These are phyloP conservation scores for Quillaja saponaria DNA, from an alignment of 306 rosid species.

Conservation along the genomic window DNA sequence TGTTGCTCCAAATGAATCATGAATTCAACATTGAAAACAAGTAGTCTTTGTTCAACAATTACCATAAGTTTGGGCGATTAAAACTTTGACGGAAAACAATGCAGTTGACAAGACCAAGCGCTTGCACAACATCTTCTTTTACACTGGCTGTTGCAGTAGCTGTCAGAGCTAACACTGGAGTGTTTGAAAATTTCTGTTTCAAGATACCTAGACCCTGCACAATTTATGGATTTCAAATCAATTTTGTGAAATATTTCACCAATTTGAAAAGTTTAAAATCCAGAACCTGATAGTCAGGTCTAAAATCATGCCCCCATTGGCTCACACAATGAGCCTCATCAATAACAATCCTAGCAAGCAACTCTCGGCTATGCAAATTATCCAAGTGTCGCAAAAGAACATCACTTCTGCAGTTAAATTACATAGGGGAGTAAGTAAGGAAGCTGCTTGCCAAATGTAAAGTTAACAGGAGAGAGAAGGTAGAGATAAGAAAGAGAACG, in stretches of 20 bases:
- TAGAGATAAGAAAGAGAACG: not conserved
- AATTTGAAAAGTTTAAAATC: constrained; percentile 29
- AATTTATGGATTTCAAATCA: constrained; percentile 26
- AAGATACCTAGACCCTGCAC: constrained; percentile 93
- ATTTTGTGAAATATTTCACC: constrained; percentile 4
- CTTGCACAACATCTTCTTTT: constrained; percentile 98
- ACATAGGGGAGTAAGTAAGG: too few relatives aligned
- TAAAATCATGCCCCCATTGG: constrained; percentile 99
- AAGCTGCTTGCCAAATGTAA: too few relatives aligned
- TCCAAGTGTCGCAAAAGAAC: constrained; percentile 78
- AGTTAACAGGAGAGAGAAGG: too few relatives aligned
- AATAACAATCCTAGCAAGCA: constrained; percentile 93
- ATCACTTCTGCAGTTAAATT: constrained; percentile 70
- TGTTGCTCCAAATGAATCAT: constrained; percentile 27
- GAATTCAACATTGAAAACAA: constrained; percentile 22
- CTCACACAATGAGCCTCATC: constrained; percentile 99
- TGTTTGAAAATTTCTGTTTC: constrained; percentile 88
- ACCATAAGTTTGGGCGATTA: constrained; percentile 93
- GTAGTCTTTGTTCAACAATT: constrained; percentile 34
- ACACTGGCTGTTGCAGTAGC: constrained; percentile 99
- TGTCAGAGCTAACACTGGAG: constrained; percentile 94
- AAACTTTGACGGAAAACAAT: constrained; percentile 94
- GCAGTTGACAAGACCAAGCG: constrained; percentile 94
- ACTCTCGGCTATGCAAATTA: constrained; percentile 72
- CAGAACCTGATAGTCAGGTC: constrained; percentile 97